Evolutionary conservation across 345 rosid species (phyloP), one percentile per base, ranked within the genome.

Genomic region (Citrus inodora): DNA sequence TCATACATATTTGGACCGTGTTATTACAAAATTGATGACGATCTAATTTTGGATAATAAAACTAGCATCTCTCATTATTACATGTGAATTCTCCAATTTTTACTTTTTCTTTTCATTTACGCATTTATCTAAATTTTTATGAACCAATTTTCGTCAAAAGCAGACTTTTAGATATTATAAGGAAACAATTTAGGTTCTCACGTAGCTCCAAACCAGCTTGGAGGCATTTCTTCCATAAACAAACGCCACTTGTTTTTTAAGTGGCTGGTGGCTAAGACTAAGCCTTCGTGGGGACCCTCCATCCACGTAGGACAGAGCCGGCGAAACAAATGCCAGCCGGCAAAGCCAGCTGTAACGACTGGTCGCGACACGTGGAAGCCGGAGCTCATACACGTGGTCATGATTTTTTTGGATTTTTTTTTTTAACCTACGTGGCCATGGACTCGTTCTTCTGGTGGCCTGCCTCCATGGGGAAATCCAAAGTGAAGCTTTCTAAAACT

Each of bases 321-420:
- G 33, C 51, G 59, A 9, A 30, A 74, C 71, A 80, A 67, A 22
- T 76, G 80, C 75, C 55, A 84, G 78, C 78, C 63, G 40, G 71
- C 70, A 37, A 48, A 7, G 71, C 66, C 86, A 80, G 83, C 78
- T 78, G 82, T 66, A 24, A 0, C n/a, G 37, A 69, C 51, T 24
- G 28, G 33, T 55, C 35, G 17, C 38, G 68, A 62, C 77, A 74
- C 77, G 67, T 73, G 76, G 38, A 48, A 2, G 40, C 2, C 2
- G 17, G 1, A 35, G 33, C 2, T 7, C 13, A 59, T 37, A 53
- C 76, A 59, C 24, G 24, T 73, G 0, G 67, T 35, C 67, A 13
- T 33, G 3, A 42, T 10, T 10, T 22, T 56, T 33, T 72, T 55
- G 10, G 9, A 1, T 40, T 0, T 25, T 19, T 14, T 38, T 38